phyloP scores from a whole-genome alignment of 768 basidiomycete genomes.

The Suillus subalutaceus region DNA sequence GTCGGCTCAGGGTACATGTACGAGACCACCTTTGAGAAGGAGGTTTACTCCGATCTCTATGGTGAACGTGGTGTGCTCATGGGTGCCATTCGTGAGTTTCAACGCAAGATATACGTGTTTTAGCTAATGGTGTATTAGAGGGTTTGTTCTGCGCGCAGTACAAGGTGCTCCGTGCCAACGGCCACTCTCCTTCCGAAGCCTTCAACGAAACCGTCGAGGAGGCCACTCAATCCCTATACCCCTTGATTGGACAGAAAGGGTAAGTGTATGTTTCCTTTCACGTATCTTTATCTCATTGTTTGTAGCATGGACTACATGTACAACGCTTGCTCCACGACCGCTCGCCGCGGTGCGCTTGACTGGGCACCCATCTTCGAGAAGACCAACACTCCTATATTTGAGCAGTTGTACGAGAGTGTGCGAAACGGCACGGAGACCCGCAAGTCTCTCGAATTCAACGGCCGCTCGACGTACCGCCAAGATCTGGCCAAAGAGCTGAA shows the following conservation, averaged over 20 bases:
- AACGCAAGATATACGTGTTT: neutral
- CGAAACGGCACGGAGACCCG: constrained; percentile 95
- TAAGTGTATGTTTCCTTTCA: constrained; percentile 38
- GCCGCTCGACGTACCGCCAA: constrained; percentile 87
- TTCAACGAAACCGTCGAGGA: constrained; percentile 99
- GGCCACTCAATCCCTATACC: constrained; percentile 97
- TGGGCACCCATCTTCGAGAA: constrained; percentile 98
- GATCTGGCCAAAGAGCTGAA: constrained; percentile 91
- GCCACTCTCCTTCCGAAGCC: constrained; percentile 96
- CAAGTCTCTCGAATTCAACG: constrained; percentile 96
- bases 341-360: constrained; percentile 97
- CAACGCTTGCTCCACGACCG: constrained; percentile 98
- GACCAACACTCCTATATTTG: constrained; percentile 93
- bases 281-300: constrained; percentile 3
- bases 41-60: constrained; percentile 98
- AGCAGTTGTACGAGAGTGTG: constrained; percentile 93
- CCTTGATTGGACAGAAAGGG: constrained; percentile 94
- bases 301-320: constrained; percentile 98
- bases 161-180: constrained; percentile 94
- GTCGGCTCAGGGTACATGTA: constrained; percentile 98
- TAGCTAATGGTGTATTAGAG: constrained; percentile 50
- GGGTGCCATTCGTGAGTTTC: constrained; percentile 86
- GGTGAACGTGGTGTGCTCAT: constrained; percentile 99
- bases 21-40: constrained; percentile 99
- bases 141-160: constrained; percentile 99